phyloP scores from a whole-genome alignment of 2,329 filamentous ascomycete genomes.

The Fusarium annulatum region DNA sequence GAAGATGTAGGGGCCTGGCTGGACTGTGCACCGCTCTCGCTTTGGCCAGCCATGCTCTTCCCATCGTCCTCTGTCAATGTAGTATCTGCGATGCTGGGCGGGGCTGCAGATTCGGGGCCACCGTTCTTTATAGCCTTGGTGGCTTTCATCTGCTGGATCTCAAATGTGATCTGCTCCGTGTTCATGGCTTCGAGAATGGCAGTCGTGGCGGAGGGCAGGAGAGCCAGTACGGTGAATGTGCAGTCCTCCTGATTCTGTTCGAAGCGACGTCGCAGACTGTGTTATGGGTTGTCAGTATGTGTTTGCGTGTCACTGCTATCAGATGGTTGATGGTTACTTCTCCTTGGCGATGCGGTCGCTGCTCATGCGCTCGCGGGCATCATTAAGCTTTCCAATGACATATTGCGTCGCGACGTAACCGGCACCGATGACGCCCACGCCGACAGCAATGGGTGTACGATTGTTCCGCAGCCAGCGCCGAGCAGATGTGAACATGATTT shows the following conservation, averaged over 20 bases:
- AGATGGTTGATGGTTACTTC: conserved; percentile 71
- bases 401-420: conserved; percentile 95
- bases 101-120: conserved; percentile 63
- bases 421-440: conserved; percentile 85
- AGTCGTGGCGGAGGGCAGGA: conserved; percentile 90
- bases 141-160: conserved; percentile 91
- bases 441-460: conserved; percentile 88
- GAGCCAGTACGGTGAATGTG: conserved; percentile 95
- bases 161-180: conserved; percentile 91
- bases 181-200: conserved; percentile 89
- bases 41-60: conserved; percentile 77
- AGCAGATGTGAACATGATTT: conserved; percentile 73
- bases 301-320: background rate
- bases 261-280: conserved; percentile 90
- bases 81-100: conserved; percentile 72
- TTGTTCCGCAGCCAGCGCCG: conserved; percentile 94
- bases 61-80: conserved; percentile 86
- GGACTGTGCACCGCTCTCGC: conserved; percentile 84
- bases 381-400: conserved; percentile 88
- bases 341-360: conserved; percentile 96
- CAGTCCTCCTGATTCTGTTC: conserved; percentile 99
- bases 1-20: conserved; percentile 76
- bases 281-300: conserved; percentile 4
- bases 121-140: conserved; percentile 71
- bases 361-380: conserved; percentile 95